Conservation (phyloP, 345 rosid species). For the Capsella bursapastoris region DNA sequence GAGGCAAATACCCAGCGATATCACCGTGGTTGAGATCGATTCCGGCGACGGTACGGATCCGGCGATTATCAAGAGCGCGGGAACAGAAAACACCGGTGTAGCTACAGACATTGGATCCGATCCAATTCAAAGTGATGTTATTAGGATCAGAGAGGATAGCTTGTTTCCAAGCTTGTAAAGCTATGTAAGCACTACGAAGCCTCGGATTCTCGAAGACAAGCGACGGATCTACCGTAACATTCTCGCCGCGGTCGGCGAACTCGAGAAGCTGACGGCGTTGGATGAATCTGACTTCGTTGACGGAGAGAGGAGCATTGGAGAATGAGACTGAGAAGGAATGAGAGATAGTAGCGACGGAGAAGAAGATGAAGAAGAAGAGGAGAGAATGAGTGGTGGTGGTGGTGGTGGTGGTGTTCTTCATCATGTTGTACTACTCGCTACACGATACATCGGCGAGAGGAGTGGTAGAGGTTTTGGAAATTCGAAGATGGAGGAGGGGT, state of each 20-base stretch:
- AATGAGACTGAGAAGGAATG: constrained; percentile 42
- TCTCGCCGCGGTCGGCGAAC: constrained; percentile 86
- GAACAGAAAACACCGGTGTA: constrained; percentile 74
- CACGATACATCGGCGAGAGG: constrained; percentile 52
- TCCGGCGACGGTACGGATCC: constrained; percentile 77
- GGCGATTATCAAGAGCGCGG: constrained; percentile 57
- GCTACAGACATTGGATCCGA: constrained; percentile 67
- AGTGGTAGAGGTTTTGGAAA: constrained; percentile 33
- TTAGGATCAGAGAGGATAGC: constrained; percentile 82
- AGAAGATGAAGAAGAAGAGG: constrained; percentile 21
- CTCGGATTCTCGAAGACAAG: constrained; percentile 66
- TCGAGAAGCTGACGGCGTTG: constrained; percentile 87
- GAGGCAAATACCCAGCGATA: constrained; percentile 81
- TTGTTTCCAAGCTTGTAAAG: constrained; percentile 87
- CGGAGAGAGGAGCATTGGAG: constrained; percentile 59
- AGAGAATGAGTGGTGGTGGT: constrained; percentile 42
- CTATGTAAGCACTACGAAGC: constrained; percentile 69
- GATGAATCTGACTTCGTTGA: constrained; percentile 64
- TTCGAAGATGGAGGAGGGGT: constrained; percentile 30
- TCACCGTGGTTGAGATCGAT: constrained; percentile 87
- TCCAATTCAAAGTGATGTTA: constrained; percentile 69
- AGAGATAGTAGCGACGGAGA: constrained; percentile 24
- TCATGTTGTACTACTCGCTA: constrained; percentile 56
- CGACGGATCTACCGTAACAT: constrained; percentile 71
- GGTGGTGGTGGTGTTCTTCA: constrained; percentile 65